Evolutionary conservation across 1,284 basidiomycete species (phyloP), one percentile per base, ranked within the genome.

Genomic region (Bondarzewia mesenterica): DNA sequence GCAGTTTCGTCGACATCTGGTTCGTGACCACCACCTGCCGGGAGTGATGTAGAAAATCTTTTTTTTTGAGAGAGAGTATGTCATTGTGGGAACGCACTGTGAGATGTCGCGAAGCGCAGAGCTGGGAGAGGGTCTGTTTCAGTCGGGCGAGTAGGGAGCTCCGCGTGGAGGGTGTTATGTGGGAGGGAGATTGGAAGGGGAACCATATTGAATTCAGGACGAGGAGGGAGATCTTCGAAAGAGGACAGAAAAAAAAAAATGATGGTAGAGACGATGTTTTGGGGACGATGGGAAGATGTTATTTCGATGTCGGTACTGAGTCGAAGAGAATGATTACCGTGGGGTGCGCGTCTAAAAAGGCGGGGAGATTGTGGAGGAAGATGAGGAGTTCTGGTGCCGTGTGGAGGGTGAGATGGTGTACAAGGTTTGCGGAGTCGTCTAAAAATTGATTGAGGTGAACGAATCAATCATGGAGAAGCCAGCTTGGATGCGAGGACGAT

Each of bases 141-240:
- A 84, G 65, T 46, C 62, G 67, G 18, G 77, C 74, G 7, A 84
- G 60, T 22, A 81, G 58, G 8, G 64, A 63, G 37, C 57, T 69
- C 57, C 64, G 75, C 42, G 64, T 67, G 12, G 64, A 58, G 2
- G 57, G 61, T 7, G 61, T 60, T 23, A 78, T 55, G 36, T 65
- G 61, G 1, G 66, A 57, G 16, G 68, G 58, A 14, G 65, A 59
- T 62, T 85, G 82, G 53, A 85, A 82, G 1, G 78, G 77, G 57
- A 80, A 83, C 22, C 78, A 80, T 25, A 88, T 68, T 0, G 80
- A 83, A 58, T 76, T 79, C 38, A 88, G 62, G 27, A 85, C 74
- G 16, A 89, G 68, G 12, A 88, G 67, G 2, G 73, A 66, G 35
- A 71, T 69, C 84, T 82, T 42, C 10, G 56, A 52, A 42, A 44